Evolutionary conservation across 1,284 basidiomycete species (phyloP), one percentile per base, ranked within the genome.

Genomic region (Athelia sp.): DNA sequence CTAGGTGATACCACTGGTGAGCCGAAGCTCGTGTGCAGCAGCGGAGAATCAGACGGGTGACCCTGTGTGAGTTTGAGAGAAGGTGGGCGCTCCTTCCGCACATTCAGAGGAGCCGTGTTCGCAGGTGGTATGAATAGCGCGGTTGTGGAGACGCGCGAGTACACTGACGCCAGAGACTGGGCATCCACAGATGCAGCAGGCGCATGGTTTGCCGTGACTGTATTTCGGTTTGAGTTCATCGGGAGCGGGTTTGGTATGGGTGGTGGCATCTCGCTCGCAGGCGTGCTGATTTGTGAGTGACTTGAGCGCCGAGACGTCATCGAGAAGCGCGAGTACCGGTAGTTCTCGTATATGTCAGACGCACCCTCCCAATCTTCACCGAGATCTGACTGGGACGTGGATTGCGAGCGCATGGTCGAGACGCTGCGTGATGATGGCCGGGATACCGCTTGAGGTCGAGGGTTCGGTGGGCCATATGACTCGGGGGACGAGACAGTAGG

Each of bases 271-370:
- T 21, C 29, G 15, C 42, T 31, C 6, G 45, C 11, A 17, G 47
- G 26, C 13, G 26, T 29, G 26, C 26, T 29, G 26, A 29, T n/a
- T 24, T 46, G 45, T 17, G 57, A 58, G 36, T 62, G 58, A 14
- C 57, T 49, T 35, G 58, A 58, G 1, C 43, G 58, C 54, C 66
- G 64, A 50, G 70, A 72, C 13, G 70, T 64, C 52, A 80, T 68
- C 0, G 84, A 86, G 50, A 74, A 74, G 6, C 82, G 69, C 6
- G 84, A 86, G 57, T 87, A 88, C 2, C 84, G 76, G 58, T 88
- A 88, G 53, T 84, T 76, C 59, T 88, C 85, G 56, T 87, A 88
- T 46, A 88, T 86, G 55, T 86, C 82, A 3, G 69, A 70, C 13
- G 76, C 77, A 29, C 78, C 79, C 50, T 84, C 81, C 76, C 82